Base-by-base conservation (phyloP, 345 rosid species). In the Salix viminalis region DNA sequence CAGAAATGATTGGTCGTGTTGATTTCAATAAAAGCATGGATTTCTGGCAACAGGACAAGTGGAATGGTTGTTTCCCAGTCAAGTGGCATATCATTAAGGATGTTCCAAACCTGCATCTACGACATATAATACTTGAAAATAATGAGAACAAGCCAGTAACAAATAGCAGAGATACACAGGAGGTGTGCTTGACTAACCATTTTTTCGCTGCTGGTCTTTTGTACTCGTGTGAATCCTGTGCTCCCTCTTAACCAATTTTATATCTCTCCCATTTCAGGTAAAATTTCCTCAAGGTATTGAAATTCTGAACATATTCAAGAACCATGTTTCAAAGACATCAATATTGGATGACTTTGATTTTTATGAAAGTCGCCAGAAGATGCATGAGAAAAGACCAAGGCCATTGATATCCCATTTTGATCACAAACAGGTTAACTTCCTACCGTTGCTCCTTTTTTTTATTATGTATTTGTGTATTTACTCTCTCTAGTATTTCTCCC, bases 21-120 rank as follows among this genome's bases (percentile, higher is more conserved):
- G 78, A 74, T 65, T 79, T 79, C 41, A 21, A 64, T 21, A 75
- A 79, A 21, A 70, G 26, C 26, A 37, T 74, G 65, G 78, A 70
- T 62, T 79, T 56, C 37, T 75, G 82, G 82, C 82, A 79, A 65
- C 78, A 74, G 23, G 82, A 79, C 28, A 79, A 75, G 66, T 79
- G 82, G 82, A 79, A 46, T 74, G 82, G 82, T 24, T 70, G 10
- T 52, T 79, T 79, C 69, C 78, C 78, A 32, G 74, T 79, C 10
- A 76, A 76, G 74, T 79, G 81, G 81, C 81, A 75, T 36, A 79
- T 79, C 37, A 52, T 79, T 4, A 74, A 79, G 70, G 82, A 79
- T 64, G 69, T 79, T 12, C 82, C 82, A 16, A 79, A 79, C 75
- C 72, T 34, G 0, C 58, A 58, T 46, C 65, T 79, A 30, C 73